These are phyloP conservation scores for Shiraia sp. DNA, from an alignment of 2,329 filamentous ascomycete genomes.

Conservation along the genomic window DNA sequence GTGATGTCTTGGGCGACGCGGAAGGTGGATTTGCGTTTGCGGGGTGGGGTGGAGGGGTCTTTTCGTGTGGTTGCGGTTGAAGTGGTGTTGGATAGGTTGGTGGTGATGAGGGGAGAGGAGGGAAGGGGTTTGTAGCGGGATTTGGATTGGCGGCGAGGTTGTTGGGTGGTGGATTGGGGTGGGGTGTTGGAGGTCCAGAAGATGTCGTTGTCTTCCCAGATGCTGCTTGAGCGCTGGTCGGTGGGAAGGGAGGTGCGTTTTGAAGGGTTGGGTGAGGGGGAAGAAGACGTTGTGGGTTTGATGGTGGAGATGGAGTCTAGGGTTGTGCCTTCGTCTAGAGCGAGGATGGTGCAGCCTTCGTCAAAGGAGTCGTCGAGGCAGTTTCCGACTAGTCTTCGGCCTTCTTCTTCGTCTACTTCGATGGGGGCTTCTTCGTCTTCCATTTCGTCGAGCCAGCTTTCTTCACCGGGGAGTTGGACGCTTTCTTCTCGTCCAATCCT, in stretches of 20 bases:
- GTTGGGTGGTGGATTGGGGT: too few relatives aligned
- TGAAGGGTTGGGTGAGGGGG: too few relatives aligned
- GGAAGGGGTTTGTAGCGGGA: slow-evolving; percentile 20
- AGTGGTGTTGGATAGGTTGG: background rate
- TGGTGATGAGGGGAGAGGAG: slow-evolving; percentile 13
- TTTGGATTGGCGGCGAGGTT: slow-evolving; percentile 3
- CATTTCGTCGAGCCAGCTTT: slow-evolving; percentile 34
- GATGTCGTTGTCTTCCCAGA: slow-evolving; percentile 40
- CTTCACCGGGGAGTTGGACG: slow-evolving; percentile 29
- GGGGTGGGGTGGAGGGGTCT: too few relatives aligned
- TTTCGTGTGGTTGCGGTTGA: slow-evolving; percentile 1
- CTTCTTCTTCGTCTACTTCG: slow-evolving; percentile 24
- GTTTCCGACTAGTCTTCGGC: slow-evolving; percentile 21
- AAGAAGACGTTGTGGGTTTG: slow-evolving; percentile 3
- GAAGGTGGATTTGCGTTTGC: slow-evolving; percentile 20
- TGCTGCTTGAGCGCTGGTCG: slow-evolving; percentile 19
- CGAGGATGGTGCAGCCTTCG: slow-evolving; percentile 20
- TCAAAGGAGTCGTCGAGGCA: slow-evolving; percentile 28
- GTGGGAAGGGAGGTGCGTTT: slow-evolving; percentile 1
- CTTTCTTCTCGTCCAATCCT: slow-evolving; percentile 46
- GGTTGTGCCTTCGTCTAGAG: slow-evolving; percentile 9
- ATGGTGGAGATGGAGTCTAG: slow-evolving; percentile 1
- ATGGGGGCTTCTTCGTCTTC: slow-evolving; percentile 17
- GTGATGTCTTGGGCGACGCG: slow-evolving; percentile 25
- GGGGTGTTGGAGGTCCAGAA: slow-evolving; percentile 32